These are phyloP conservation scores for Saraca asoca DNA, from an alignment of 331 rosid species.

Conservation along the genomic window DNA sequence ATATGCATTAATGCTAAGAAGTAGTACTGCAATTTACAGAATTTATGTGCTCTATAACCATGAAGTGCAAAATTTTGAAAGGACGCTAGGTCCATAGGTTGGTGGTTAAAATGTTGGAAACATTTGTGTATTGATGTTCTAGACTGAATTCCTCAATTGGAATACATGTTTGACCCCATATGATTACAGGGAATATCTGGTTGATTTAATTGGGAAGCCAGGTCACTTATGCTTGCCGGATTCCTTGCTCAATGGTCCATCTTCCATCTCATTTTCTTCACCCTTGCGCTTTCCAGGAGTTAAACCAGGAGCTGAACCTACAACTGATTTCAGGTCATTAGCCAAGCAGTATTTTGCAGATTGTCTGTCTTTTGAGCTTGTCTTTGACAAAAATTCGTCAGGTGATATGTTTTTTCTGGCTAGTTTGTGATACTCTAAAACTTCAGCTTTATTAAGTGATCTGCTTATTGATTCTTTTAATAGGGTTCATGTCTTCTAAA, in stretches of 20 bases:
- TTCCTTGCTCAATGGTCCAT: constrained; percentile 97
- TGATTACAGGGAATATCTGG: constrained; percentile 78
- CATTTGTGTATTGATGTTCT: constrained; percentile 25
- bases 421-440: background rate
- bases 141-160: constrained; percentile 21
- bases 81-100: background rate
- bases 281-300: constrained; percentile 91
- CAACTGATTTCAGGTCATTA: constrained; percentile 82
- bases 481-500: too few relatives aligned
- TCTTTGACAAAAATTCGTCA: constrained; percentile 74
- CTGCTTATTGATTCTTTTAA: too few relatives aligned
- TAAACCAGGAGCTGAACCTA: constrained; percentile 74
- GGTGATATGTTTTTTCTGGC: constrained; percentile 52
- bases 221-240: constrained; percentile 84
- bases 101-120: constrained; percentile 16
- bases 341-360: constrained; percentile 93
- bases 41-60: constrained; percentile 15
- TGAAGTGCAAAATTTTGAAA: constrained; percentile 28
- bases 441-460: too few relatives aligned
- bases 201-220: constrained; percentile 88
- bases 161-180: constrained; percentile 24
- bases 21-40: constrained; percentile 27
- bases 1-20: constrained; percentile 17
- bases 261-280: constrained; percentile 92
- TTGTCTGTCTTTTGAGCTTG: constrained; percentile 74